Evolutionary conservation across 139 green algal genomes (phyloP).

Genomic region (Picochlorum sp.): DNA sequence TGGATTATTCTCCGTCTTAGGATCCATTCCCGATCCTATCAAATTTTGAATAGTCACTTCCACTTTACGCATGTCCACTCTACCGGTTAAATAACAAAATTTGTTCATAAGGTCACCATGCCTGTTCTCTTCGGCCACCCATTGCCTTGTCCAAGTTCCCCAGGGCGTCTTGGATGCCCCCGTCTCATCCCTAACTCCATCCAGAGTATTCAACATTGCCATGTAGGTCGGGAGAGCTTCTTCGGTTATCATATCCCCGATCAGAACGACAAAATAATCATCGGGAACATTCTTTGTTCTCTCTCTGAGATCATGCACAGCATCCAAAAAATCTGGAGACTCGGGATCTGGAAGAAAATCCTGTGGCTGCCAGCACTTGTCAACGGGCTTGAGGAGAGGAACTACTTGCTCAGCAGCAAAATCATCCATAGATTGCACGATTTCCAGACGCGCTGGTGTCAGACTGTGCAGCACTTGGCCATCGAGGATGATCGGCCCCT

Average conservation of each 20-base stretch:
- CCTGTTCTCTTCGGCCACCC: constrained; percentile 95
- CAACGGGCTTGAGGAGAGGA: constrained; percentile 16
- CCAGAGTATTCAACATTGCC: constrained; percentile 99
- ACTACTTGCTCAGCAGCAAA: constrained; percentile 34
- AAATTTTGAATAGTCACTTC: constrained; percentile 97
- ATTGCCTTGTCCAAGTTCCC: constrained; percentile 70
- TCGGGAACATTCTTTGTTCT: constrained; percentile 72
- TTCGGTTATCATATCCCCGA: constrained; percentile 92
- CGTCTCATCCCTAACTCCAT: constrained; percentile 88
- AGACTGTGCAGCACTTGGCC: neutral
- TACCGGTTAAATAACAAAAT: constrained; percentile 58
- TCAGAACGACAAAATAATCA: constrained; percentile 90
- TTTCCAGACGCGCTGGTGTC: constrained; percentile 32
- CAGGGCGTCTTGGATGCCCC: constrained; percentile 40
- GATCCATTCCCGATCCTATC: constrained; percentile 91
- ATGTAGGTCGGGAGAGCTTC: constrained; percentile 99
- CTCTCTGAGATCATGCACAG: constrained; percentile 76
- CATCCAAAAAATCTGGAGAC: constrained; percentile 81
- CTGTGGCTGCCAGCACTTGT: constrained; percentile 89
- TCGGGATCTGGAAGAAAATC: constrained; percentile 90
- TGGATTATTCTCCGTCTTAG: constrained; percentile 97
- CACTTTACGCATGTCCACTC: constrained; percentile 34
- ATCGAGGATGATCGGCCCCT: neutral
- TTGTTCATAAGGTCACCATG: constrained; percentile 75
- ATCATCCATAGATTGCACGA: constrained; percentile 36